Evolutionary conservation across 1,284 basidiomycete species (phyloP), one percentile per base, ranked within the genome.

Genomic region (Trametes polyzona): DNA sequence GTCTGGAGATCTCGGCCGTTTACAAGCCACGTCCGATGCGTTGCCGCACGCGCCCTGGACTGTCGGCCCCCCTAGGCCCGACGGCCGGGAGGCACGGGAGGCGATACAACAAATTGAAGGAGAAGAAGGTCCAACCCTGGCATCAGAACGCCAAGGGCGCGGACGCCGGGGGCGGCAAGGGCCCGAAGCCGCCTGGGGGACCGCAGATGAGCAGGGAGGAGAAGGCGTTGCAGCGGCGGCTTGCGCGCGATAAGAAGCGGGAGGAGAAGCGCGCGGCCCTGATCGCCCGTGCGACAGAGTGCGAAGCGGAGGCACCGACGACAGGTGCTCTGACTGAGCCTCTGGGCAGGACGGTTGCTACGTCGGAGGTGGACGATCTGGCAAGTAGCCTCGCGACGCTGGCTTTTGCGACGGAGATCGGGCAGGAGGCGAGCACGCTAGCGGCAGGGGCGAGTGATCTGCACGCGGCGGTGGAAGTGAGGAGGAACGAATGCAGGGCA

Each of bases 1-100:
- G 84, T 65, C 78, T 91, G 55, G 86, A 87, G 65, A 90, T 90
- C 44, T 73, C 81, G 1, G 78, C 83, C 1, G 88, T 90, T 4
- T 88, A 83, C 73, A 90, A 90, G 64, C 88, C 88, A 3, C 81
- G 86, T 2, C 86, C 87, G 1, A 72, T 81, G 60, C 83, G 81
- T 54, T 76, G 77, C 16, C 81, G 81, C 5, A 50, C 59, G 2
- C 67, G 63, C 11, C 68, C 69, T 40, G 64, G 65, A 11, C 53
- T 64, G 30, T 67, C 69, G 16, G 54, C 55, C 29, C n/a, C n/a
- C 5, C 49, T 59, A 3, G 58, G 57, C 16, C 37, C 61, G 24
- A 51, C 56, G 21, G 37, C 51, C 8, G 73, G 69, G 35, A 78
- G 76, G 52, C 71, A 75, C 58, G 69, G 65, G 47, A 74, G 76